These are phyloP conservation scores for Copromyces sp. DNA, from an alignment of 495 filamentous ascomycete genomes.

Conservation along the genomic window DNA sequence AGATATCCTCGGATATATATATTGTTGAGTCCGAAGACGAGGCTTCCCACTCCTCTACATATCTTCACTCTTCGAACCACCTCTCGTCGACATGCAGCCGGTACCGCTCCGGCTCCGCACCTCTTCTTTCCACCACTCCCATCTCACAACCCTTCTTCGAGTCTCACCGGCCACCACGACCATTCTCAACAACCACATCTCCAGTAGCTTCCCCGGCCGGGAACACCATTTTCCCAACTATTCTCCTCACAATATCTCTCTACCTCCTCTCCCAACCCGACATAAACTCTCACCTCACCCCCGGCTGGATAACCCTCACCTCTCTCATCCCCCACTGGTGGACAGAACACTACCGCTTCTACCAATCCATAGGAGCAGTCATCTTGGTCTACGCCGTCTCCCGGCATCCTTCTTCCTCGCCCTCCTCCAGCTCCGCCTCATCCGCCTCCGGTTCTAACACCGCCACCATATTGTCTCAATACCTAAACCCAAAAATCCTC, in stretches of 20 bases:
- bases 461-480: not conserved
- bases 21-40: not conserved
- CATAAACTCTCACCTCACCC: conserved; percentile 22
- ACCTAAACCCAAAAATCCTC: not conserved
- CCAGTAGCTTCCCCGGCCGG: not conserved
- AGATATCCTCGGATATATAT: not conserved
- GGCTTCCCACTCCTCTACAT: not conserved
- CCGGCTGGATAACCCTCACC: conserved; percentile 32
- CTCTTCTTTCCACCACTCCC: not conserved
- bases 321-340: conserved; percentile 30
- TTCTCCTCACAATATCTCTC: conserved; percentile 8
- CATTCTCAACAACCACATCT: conserved; percentile 6
- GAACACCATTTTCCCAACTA: not conserved
- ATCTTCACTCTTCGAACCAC: not conserved
- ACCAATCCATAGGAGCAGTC: conserved; percentile 30
- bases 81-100: not conserved
- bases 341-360: conserved; percentile 33
- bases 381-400: conserved; percentile 30
- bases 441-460: not conserved
- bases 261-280: conserved; percentile 37
- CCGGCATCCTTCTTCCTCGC: conserved; percentile 6
- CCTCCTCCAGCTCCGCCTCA: not conserved
- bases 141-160: not conserved
- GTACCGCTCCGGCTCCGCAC: not conserved
- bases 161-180: not conserved